These are phyloP conservation scores for Dionaea muscipula DNA, from an alignment of 179 eudicot species.

Conservation along the genomic window DNA sequence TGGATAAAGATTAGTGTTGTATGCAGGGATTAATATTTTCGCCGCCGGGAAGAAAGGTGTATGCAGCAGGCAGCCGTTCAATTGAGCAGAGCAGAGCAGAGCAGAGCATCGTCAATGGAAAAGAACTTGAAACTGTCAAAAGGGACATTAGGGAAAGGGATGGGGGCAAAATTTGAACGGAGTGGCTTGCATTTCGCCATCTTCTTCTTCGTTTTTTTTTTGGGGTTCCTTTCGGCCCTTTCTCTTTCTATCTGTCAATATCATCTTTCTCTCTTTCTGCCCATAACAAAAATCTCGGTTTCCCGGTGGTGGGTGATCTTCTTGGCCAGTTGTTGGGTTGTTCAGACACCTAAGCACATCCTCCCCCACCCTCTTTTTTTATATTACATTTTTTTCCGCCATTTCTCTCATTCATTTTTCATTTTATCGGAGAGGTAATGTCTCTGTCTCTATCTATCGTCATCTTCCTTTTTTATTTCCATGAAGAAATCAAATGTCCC, in stretches of 20 bases:
- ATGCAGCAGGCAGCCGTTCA: too few relatives aligned
- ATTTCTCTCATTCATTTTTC: background rate
- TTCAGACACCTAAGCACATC: too few relatives aligned
- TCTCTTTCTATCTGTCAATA: background rate
- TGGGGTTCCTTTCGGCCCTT: too few relatives aligned
- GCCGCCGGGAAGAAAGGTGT: too few relatives aligned
- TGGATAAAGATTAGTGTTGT: too few relatives aligned
- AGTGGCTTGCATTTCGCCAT: constrained; percentile 5
- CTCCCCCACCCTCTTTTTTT: background rate
- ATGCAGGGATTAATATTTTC: too few relatives aligned
- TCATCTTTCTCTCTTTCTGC: background rate
- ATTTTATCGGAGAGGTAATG: background rate
- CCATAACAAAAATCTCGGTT: background rate
- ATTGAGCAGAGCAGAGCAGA: too few relatives aligned
- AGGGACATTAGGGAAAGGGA: too few relatives aligned
- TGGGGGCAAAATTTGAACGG: background rate
- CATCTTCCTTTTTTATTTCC: background rate
- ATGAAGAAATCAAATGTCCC: background rate
- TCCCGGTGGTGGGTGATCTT: background rate
- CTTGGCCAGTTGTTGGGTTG: background rate
- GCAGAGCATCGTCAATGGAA: too few relatives aligned
- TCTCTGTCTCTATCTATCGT: background rate
- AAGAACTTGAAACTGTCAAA: too few relatives aligned
- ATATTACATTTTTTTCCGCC: background rate
- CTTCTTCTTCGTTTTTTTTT: background rate